Conservation (phyloP, 495 filamentous ascomycete genomes). For the Podospora fimiseda region DNA sequence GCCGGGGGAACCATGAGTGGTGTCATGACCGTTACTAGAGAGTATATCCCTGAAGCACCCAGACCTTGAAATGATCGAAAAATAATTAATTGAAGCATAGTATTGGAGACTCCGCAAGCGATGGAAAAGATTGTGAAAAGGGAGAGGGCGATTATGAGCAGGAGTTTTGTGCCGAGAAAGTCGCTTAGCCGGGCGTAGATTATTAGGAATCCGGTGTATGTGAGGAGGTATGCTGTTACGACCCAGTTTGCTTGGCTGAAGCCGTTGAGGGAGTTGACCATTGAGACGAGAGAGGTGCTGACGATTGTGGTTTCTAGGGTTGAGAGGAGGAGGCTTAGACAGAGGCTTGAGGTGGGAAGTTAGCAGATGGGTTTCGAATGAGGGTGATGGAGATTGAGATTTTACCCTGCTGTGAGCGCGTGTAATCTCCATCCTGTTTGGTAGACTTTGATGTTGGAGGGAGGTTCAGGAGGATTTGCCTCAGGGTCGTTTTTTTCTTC, state of each 20-base stretch:
- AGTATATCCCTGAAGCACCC: slow-evolving; percentile 48
- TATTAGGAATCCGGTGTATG: slow-evolving; percentile 50
- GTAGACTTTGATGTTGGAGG: slow-evolving; percentile 19
- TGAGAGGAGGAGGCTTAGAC: slow-evolving; percentile 43
- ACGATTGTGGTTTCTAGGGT: slow-evolving; percentile 54
- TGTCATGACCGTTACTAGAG: slow-evolving; percentile 42
- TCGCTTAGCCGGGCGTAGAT: slow-evolving; percentile 49
- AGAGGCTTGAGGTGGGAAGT: slow-evolving; percentile 29
- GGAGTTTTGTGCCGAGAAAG: slow-evolving; percentile 45
- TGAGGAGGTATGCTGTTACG: slow-evolving; percentile 50
- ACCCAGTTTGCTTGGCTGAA: slow-evolving; percentile 50
- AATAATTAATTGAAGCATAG: slow-evolving; percentile 44
- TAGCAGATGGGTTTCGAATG: neutral
- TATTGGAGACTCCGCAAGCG: slow-evolving; percentile 43
- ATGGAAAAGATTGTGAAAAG: slow-evolving; percentile 48
- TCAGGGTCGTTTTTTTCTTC: too few relatives aligned
- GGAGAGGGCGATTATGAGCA: slow-evolving; percentile 36
- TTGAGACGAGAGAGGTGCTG: slow-evolving; percentile 52
- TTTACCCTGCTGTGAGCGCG: slow-evolving; percentile 34
- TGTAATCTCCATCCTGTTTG: slow-evolving; percentile 44
- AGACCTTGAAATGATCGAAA: slow-evolving; percentile 51
- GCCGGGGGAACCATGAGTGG: slow-evolving; percentile 42
- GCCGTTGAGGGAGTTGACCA: slow-evolving; percentile 44
- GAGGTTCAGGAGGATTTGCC: too few relatives aligned
- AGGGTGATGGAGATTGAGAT: neutral